Base-by-base conservation (phyloP, 1,284 basidiomycete species). In the Heterobasidion occidentale region DNA sequence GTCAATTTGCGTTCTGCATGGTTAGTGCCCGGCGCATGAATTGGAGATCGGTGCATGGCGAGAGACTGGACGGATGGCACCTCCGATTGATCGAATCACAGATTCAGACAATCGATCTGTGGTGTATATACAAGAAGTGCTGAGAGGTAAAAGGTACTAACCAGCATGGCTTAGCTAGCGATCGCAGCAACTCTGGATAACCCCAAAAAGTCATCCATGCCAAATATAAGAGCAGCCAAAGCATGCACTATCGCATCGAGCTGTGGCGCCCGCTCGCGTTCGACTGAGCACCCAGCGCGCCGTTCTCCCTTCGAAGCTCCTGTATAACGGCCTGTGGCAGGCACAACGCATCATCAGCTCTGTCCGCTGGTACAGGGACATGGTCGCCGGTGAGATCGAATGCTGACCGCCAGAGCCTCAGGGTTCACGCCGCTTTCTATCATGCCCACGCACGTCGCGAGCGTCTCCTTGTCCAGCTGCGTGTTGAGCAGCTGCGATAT, bases 351-450 rank as follows among this genome's bases (percentile, higher is more conserved):
- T 48, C 52, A 11, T 35, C 48, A 36, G 48, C 46, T 35, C 44
- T 56, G 52, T 20, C 8, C 35, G 4, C n/a, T 9, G 33, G 9
- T 2, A 46, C 34, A 19, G 51, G 33, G 2, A 48, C 46, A 7
- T n/a, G 20, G 2, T 51, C 5, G 54, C 14, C 52, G 51, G 34
- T 9, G 48, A 17, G 12, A 17, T 5, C 12, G 42, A 14, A 45
- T 35, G 79, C 85, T 60, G 66, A 93, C 91, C 62, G 91, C 91
- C 52, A 94, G 75, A 2, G 91, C 91, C 64, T 92, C 90, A 5
- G 91, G 88, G 64, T 91, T 92, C 46, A 88, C 88, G 7, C 91
- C 91, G 60, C 81, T 84, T 68, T 94, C 91, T 64, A 94, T 89
- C 81, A 94, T 83, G 57, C 83, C 79, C 15, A 92, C 81, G 66